phyloP scores from a whole-genome alignment of 192 early-diverging fungal genomes.

The Coemansia sp. region DNA sequence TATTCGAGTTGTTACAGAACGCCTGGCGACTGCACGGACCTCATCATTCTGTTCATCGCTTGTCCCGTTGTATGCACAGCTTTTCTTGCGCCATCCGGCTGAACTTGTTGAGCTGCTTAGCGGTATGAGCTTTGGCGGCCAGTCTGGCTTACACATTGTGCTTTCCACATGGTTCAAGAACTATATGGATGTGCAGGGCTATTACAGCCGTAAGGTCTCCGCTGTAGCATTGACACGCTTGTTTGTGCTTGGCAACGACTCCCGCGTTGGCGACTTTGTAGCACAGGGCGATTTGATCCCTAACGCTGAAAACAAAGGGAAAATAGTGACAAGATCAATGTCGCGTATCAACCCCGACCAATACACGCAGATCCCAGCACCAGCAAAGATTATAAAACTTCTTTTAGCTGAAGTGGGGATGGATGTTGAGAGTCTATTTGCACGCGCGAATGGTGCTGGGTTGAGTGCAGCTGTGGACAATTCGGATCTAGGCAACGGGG shows the following conservation, averaged over 20 bases:
- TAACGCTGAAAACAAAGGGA: slow-evolving; percentile 31
- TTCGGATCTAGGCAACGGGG: slow-evolving; percentile 54
- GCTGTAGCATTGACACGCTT: slow-evolving; percentile 77
- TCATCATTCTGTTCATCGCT: slow-evolving; percentile 84
- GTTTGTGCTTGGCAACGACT: slow-evolving; percentile 65
- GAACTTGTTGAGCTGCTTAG: slow-evolving; percentile 75
- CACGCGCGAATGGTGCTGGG: slow-evolving; percentile 56
- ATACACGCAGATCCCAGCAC: slow-evolving; percentile 73
- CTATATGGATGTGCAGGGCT: slow-evolving; percentile 78
- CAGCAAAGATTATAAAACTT: slow-evolving; percentile 84
- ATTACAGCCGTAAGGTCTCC: slow-evolving; percentile 77
- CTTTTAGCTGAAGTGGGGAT: slow-evolving; percentile 77
- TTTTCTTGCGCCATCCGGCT: slow-evolving; percentile 67
- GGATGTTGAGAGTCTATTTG: slow-evolving; percentile 63
- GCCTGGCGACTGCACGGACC: slow-evolving; percentile 70
- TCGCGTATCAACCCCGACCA: slow-evolving; percentile 62
- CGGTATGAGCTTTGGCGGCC: slow-evolving; percentile 57
- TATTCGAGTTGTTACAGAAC: slow-evolving; percentile 70
- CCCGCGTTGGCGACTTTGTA: slow-evolving; percentile 61
- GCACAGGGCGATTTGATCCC: slow-evolving; percentile 82
- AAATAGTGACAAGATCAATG: slow-evolving; percentile 63
- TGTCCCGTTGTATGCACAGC: slow-evolving; percentile 83
- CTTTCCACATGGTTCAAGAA: slow-evolving; percentile 81
- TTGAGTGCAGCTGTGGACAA: slow-evolving; percentile 57
- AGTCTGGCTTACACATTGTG: slow-evolving; percentile 73